These are phyloP conservation scores for Lactarius deliciosus DNA, from an alignment of 768 basidiomycete genomes.

Conservation along the genomic window DNA sequence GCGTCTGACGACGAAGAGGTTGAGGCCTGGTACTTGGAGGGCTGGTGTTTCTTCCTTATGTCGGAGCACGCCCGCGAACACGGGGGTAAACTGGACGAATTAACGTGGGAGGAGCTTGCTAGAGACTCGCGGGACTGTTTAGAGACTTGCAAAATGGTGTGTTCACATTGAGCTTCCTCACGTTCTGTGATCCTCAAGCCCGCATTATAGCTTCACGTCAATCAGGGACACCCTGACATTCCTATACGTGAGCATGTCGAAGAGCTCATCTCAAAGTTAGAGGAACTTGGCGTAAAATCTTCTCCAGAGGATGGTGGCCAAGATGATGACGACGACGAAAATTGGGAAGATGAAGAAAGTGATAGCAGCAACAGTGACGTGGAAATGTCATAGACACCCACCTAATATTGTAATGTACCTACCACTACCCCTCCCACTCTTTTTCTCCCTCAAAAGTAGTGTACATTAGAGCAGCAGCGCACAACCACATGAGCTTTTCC, in stretches of 20 bases:
- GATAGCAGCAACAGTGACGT: slow-evolving; percentile 49
- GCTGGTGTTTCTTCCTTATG: slow-evolving; percentile 90
- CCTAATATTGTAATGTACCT: background rate
- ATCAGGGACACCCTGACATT: slow-evolving; percentile 71
- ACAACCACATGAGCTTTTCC: background rate
- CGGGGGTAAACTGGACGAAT: slow-evolving; percentile 44
- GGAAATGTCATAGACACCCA: slow-evolving; percentile 39
- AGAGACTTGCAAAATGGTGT: slow-evolving; percentile 76
- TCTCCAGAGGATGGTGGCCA: slow-evolving; percentile 59
- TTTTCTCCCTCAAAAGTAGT: slow-evolving; percentile 11
- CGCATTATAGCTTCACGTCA: slow-evolving; percentile 59
- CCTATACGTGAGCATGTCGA: slow-evolving; percentile 73
- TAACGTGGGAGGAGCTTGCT: slow-evolving; percentile 76
- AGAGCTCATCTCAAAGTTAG: slow-evolving; percentile 70
- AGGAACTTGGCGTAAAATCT: slow-evolving; percentile 61
- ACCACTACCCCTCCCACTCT: background rate
- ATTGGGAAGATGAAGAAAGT: slow-evolving; percentile 63
- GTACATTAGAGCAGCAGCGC: background rate
- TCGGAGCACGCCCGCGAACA: slow-evolving; percentile 66
- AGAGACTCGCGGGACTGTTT: slow-evolving; percentile 78
- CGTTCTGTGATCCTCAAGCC: slow-evolving; percentile 6
- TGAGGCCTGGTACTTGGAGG: slow-evolving; percentile 93
- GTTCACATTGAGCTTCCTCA: slow-evolving; percentile 30
- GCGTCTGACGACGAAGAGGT: slow-evolving; percentile 81
- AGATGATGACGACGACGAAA: slow-evolving; percentile 44